A percentile compares a stretch with the other conserved stretches of the same genome.
phyloP scores from a whole-genome alignment of 2,329 filamentous ascomycete species.

The Fusarium graminum region DNA sequence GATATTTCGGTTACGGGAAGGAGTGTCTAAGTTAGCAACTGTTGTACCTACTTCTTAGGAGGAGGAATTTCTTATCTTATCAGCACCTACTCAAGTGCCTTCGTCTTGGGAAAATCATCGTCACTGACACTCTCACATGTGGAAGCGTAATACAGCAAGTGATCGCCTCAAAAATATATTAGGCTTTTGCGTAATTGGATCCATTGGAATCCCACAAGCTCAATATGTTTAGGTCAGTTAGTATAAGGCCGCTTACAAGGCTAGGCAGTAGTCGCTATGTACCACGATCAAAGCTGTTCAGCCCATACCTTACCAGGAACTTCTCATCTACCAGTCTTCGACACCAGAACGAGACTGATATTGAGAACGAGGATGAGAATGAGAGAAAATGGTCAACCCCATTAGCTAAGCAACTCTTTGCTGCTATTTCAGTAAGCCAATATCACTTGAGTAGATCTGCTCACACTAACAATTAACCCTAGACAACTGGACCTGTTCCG shows the following conservation, averaged over 20 bases:
- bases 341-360: constrained; percentile 26
- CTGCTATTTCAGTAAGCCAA: constrained; percentile 80
- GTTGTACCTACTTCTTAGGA: not conserved
- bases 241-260: constrained; percentile 20
- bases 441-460: not conserved
- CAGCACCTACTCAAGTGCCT: constrained; percentile 15
- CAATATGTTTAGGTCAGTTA: constrained; percentile 41
- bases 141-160: constrained; percentile 2
- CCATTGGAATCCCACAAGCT: not conserved
- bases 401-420: constrained; percentile 85
- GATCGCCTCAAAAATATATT: constrained; percentile 4
- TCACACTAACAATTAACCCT: constrained; percentile 6
- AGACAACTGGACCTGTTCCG: constrained; percentile 87
- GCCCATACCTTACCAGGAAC: constrained; percentile 34
- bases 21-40: not conserved
- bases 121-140: constrained; percentile 34
- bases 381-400: constrained; percentile 89
- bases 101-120: constrained; percentile 32
- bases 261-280: constrained; percentile 30
- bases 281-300: constrained; percentile 21
- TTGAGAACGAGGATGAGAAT: constrained; percentile 44
- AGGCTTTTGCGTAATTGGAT: not conserved
- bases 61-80: constrained; percentile 46
- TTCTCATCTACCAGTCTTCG: constrained; percentile 47
- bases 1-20: constrained; percentile 17